phyloP scores from a whole-genome alignment of 257 asterid genomes.

The Eucommia ulmoides region DNA sequence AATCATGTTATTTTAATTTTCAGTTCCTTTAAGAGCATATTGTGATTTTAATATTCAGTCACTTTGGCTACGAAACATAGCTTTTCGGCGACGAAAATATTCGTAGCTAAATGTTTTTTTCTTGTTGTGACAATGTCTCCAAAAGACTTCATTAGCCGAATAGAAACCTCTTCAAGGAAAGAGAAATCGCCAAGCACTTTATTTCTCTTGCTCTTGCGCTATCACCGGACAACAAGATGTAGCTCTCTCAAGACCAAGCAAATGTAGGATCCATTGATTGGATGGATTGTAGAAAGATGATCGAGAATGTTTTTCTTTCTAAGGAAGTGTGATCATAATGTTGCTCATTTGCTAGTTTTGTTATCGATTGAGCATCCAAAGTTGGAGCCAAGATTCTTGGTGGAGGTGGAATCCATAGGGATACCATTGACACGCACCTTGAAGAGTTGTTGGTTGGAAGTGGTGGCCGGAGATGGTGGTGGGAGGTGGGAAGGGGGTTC shows the following conservation, averaged over 20 bases:
- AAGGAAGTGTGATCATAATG: conserved; percentile 65
- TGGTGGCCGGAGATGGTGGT: too few species aligned
- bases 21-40: too few species aligned
- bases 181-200: conserved; percentile 52
- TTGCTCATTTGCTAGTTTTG: conserved; percentile 68
- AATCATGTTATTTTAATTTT: too few species aligned
- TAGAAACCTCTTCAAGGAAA: conserved; percentile 52
- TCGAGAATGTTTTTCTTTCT: conserved; percentile 72
- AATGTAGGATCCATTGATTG: conserved; percentile 81
- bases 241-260: conserved; percentile 56
- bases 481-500: too few species aligned
- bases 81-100: too few species aligned
- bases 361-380: conserved; percentile 81
- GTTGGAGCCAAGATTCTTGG: conserved; percentile 78
- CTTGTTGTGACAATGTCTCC: conserved; percentile 31
- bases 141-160: conserved; percentile 44
- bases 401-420: conserved; percentile 90
- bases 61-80: too few species aligned
- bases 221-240: conserved; percentile 33
- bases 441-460: conserved; percentile 78
- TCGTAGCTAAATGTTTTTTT: too few species aligned
- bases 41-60: too few species aligned
- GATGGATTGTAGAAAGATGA: conserved; percentile 81
- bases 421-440: conserved; percentile 73
- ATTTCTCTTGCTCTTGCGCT: conserved; percentile 59